phyloP scores from a whole-genome alignment of 23 red algal genomes.

The Gracilaria caudata region DNA sequence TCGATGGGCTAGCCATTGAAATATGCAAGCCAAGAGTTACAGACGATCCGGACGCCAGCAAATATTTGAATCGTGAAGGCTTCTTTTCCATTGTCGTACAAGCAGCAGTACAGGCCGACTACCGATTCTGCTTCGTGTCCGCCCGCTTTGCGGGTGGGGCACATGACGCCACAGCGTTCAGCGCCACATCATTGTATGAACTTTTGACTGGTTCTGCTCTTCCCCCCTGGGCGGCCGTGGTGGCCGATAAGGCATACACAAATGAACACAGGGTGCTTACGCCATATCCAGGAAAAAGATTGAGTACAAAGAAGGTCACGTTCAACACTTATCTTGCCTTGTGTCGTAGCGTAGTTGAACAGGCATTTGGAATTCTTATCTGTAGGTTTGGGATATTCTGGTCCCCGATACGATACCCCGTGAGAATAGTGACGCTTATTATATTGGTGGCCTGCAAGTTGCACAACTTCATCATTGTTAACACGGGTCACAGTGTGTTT shows the following conservation, averaged over 20 bases:
- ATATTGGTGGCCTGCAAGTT: neutral
- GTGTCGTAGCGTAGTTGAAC: neutral
- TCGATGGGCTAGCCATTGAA: too few relatives aligned
- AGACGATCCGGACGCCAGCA: too few relatives aligned
- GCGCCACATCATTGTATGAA: neutral
- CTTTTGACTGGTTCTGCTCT: neutral
- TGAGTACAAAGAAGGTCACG: neutral
- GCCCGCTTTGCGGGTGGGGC: neutral
- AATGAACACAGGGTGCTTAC: constrained; percentile 3
- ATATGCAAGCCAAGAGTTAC: too few relatives aligned
- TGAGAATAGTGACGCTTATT: neutral
- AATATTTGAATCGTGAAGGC: too few relatives aligned
- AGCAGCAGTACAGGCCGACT: neutral
- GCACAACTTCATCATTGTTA: neutral
- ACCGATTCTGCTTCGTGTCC: neutral
- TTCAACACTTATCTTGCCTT: neutral
- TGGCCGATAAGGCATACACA: neutral
- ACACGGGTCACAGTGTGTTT: neutral
- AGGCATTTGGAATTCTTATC: neutral
- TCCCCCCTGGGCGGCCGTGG: neutral
- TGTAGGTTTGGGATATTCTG: neutral
- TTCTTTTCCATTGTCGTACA: too few relatives aligned
- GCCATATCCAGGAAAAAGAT: neutral
- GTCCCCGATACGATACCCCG: neutral
- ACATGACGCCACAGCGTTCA: neutral